Base-by-base conservation (phyloP, 345 rosid genomes). In the Psidium guajava region DNA sequence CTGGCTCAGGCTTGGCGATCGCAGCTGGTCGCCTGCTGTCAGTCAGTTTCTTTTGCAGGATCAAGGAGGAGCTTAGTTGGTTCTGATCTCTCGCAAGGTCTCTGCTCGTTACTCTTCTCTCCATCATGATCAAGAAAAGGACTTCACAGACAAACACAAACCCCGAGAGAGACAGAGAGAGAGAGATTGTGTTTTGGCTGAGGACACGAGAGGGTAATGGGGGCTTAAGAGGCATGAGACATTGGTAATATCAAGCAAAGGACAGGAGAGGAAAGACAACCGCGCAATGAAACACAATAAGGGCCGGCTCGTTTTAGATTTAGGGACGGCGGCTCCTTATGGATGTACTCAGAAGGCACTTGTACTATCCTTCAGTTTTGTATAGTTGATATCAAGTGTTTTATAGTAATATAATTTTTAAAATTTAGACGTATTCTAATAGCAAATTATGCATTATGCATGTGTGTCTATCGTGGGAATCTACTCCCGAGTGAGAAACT, bases 31-130 rank as follows among this genome's bases (percentile, higher is more conserved):
- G 64, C 69, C 81, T 83, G 81, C 84, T 83, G 84, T 90, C 91
- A 1, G 80, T 81, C 5, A 84, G 52, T 87, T 82, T 89, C 90
- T 84, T 91, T 49, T 89, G 92, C 82, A 90, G 74, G 25, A 83
- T 44, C 28, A 74, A 47, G 47, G 87, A 80, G 1, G 83, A 32
- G 32, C 55, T 58, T 21, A 84, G 86, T 52, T 61, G 87, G 83
- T 75, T 88, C 57, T 18, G 25, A 69, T 82, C 89, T 55, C 83
- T 83, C 1, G 88, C 54, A 2, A 89, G 44, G 0, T 91, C 90
- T 49, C 87, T 61, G 53, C 87, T 85, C 64, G 87, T 56, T 69
- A 18, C 80, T 82, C 84, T 87, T 82, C 85, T 87, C 36, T 89
- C 90, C 91, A 86, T 89, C 80, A 9, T 40, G 50, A 57, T 21